phyloP scores from a whole-genome alignment of 305 asterid species.

The Fraxinus latifolia region DNA sequence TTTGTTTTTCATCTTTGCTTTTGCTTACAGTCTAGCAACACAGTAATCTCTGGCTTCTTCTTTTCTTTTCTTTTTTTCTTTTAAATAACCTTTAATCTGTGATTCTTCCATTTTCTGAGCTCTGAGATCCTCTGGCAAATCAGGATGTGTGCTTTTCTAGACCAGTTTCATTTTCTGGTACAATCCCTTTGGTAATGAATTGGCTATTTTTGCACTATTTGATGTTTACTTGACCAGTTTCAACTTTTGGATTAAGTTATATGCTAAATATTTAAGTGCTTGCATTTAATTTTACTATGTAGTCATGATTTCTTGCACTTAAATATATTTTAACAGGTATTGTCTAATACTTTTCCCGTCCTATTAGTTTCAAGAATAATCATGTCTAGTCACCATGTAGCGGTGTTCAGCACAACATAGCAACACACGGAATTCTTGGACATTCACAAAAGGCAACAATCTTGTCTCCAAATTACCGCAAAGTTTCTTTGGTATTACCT shows the following conservation, averaged over 20 bases:
- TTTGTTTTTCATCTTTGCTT: background rate
- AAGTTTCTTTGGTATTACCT: background rate
- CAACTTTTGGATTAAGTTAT: background rate
- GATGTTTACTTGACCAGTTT: background rate
- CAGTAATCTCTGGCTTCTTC: background rate
- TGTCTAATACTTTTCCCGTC: background rate
- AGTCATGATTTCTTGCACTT: background rate
- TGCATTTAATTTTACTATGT: background rate
- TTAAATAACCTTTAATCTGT: background rate
- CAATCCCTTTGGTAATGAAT: background rate
- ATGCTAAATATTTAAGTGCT: background rate
- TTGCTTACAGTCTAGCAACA: background rate
- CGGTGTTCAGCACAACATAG: background rate
- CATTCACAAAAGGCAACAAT: background rate
- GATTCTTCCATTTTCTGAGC: background rate
- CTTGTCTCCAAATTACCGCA: background rate
- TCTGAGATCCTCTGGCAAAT: background rate
- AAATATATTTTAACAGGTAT: background rate
- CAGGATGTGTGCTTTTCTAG: background rate
- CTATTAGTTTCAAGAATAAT: background rate
- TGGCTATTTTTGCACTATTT: background rate
- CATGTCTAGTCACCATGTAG: background rate
- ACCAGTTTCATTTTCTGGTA: background rate
- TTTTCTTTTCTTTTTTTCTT: no score
- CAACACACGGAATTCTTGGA: background rate